Evolutionary conservation across 345 rosid species (phyloP).

Genomic region (Triadica sebifera): DNA sequence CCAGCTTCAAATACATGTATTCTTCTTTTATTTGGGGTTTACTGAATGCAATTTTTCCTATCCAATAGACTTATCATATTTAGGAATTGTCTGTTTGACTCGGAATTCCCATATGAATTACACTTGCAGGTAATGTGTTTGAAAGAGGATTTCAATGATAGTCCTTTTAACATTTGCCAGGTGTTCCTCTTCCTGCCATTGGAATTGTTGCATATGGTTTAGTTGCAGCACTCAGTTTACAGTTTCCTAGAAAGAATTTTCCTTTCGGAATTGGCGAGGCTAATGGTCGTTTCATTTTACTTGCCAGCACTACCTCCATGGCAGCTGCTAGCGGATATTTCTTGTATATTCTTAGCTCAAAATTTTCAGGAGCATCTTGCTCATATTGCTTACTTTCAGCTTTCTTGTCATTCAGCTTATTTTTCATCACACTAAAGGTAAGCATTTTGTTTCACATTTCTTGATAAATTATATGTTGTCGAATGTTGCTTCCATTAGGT

Average conservation of each 20-base stretch:
- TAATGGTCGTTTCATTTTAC: conserved; percentile 58
- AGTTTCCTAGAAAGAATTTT: conserved; percentile 43
- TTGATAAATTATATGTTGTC: neutral
- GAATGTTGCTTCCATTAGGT: conserved; percentile 3
- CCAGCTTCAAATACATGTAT: neutral
- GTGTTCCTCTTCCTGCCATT: conserved; percentile 74
- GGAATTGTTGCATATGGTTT: conserved; percentile 82
- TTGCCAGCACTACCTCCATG: conserved; percentile 70
- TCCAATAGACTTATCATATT: neutral
- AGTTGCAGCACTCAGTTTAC: conserved; percentile 53
- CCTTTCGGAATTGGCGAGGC: conserved; percentile 53
- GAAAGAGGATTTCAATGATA: conserved; percentile 28
- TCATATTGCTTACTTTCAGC: conserved; percentile 70
- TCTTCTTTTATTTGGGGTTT: neutral
- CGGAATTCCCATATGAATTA: conserved; percentile 4
- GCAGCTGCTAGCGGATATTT: conserved; percentile 92
- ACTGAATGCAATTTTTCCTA: neutral
- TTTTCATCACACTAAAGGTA: conserved; percentile 78
- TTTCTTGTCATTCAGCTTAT: conserved; percentile 67
- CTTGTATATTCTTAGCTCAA: conserved; percentile 63
- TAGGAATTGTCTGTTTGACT: too few species aligned
- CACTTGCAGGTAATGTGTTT: conserved; percentile 17
- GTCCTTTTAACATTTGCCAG: conserved; percentile 43
- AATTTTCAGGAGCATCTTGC: conserved; percentile 68
- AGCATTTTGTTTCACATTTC: conserved; percentile 7